Evolutionary conservation across 441 rosid species (phyloP).

Genomic region (Breynia disticha): DNA sequence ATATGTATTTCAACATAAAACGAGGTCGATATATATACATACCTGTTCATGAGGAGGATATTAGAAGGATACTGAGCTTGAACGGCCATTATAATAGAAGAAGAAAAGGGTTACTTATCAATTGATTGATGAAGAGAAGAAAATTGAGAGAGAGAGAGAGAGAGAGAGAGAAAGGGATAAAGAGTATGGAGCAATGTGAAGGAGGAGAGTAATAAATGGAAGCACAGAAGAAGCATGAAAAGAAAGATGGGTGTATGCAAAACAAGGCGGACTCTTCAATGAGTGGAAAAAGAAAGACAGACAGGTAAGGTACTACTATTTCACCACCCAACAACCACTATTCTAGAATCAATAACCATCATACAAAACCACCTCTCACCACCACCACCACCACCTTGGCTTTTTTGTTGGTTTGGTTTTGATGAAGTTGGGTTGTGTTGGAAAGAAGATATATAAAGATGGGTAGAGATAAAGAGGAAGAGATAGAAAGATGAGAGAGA

Average conservation of each 20-base stretch:
- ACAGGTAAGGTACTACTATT: too few relatives aligned
- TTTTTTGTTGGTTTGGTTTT: too few relatives aligned
- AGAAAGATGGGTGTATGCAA: conserved; percentile 19
- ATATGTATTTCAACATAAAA: background rate
- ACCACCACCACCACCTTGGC: too few relatives aligned
- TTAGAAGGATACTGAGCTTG: conserved; percentile 84
- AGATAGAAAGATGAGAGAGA: conserved; percentile 11
- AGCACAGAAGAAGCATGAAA: conserved; percentile 40
- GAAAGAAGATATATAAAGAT: background rate
- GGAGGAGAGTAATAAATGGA: conserved; percentile 29
- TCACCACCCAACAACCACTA: too few relatives aligned
- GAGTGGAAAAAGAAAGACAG: conserved; percentile 7
- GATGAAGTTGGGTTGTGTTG: too few relatives aligned
- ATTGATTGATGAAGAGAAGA: background rate
- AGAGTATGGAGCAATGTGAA: conserved; percentile 17
- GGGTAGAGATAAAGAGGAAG: background rate
- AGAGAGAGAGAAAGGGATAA: background rate
- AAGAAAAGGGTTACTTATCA: too few relatives aligned
- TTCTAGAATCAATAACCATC: background rate
- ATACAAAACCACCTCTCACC: background rate
- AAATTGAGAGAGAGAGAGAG: conserved; percentile 1
- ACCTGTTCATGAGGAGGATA: conserved; percentile 74
- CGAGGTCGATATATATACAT: background rate
- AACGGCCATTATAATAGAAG: conserved; percentile 44
- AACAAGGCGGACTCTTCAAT: conserved; percentile 38